phyloP scores from a whole-genome alignment of 371 early-diverging fungal genomes.

The Haplosporangium sp. region DNA sequence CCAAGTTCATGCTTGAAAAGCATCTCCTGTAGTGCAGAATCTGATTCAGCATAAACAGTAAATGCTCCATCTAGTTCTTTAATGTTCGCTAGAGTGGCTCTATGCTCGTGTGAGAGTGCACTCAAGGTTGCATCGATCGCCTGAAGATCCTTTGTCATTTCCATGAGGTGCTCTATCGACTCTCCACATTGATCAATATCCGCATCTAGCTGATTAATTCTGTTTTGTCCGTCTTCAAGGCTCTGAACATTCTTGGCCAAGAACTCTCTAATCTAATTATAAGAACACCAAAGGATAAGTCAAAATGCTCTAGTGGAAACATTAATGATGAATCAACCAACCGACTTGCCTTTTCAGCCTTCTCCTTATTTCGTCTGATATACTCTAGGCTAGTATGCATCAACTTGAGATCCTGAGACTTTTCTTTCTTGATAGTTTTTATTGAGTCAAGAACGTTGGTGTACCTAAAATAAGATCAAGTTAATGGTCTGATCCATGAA shows the following conservation, averaged over 20 bases:
- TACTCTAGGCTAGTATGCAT: slow-evolving; percentile 75
- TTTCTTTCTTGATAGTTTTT: slow-evolving; percentile 83
- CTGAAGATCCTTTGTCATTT: slow-evolving; percentile 56
- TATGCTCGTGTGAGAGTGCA: slow-evolving; percentile 57
- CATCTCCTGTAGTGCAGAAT: slow-evolving; percentile 65
- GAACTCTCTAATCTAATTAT: slow-evolving; percentile 27
- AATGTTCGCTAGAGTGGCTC: slow-evolving; percentile 57
- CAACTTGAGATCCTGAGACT: slow-evolving; percentile 72
- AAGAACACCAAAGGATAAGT: background rate
- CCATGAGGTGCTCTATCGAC: slow-evolving; percentile 59
- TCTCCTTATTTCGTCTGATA: slow-evolving; percentile 75
- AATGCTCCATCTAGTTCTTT: slow-evolving; percentile 62
- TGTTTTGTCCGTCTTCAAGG: slow-evolving; percentile 47
- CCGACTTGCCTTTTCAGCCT: slow-evolving; percentile 74
- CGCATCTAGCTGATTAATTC: slow-evolving; percentile 61
- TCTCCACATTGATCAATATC: slow-evolving; percentile 53
- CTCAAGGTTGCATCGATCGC: slow-evolving; percentile 48
- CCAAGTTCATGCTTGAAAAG: slow-evolving; percentile 55
- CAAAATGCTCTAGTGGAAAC: background rate
- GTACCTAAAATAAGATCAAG: slow-evolving; percentile 64
- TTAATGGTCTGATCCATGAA: background rate
- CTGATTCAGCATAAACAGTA: slow-evolving; percentile 62
- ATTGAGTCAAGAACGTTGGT: slow-evolving; percentile 93
- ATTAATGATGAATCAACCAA: background rate
- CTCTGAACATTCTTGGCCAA: slow-evolving; percentile 47